phyloP scores from a whole-genome alignment of 768 basidiomycete genomes.

The Gloeopeniophorella convolvens region DNA sequence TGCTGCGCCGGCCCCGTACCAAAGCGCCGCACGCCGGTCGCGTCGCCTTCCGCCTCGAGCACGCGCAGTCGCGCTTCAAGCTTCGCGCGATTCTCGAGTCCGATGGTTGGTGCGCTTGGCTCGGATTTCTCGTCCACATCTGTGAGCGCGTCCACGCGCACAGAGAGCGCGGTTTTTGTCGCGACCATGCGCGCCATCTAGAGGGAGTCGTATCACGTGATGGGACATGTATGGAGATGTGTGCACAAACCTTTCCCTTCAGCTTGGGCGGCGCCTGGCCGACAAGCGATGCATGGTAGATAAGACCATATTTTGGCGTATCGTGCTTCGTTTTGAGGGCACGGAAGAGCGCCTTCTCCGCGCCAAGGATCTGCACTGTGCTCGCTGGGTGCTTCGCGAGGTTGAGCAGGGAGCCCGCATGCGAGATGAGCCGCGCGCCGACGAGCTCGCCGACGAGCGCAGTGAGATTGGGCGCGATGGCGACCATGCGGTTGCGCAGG shows the following conservation, averaged over 20 bases:
- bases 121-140: conserved; percentile 89
- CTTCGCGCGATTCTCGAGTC: conserved; percentile 89
- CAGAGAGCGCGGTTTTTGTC: conserved; percentile 94
- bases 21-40: conserved; percentile 62
- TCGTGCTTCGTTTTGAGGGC: conserved; percentile 83
- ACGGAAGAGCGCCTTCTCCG: conserved; percentile 72
- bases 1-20: conserved; percentile 61
- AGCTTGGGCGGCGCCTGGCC: conserved; percentile 97
- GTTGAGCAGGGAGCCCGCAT: conserved; percentile 64
- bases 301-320: conserved; percentile 98
- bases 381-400: conserved; percentile 74
- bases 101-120: conserved; percentile 73
- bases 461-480: conserved; percentile 95
- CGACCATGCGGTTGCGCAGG: conserved; percentile 95
- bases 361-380: conserved; percentile 71
- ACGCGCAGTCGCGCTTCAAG: conserved; percentile 90
- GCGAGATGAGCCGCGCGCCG: conserved; percentile 67
- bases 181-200: conserved; percentile 99
- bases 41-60: conserved; percentile 78
- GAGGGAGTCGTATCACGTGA: background rate
- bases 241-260: conserved; percentile 76
- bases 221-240: background rate
- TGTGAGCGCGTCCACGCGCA: conserved; percentile 95
- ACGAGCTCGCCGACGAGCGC: conserved; percentile 74
- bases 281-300: conserved; percentile 96